These are phyloP conservation scores for Leucogyrophana mollusca DNA, from an alignment of 768 basidiomycete species.

Conservation along the genomic window DNA sequence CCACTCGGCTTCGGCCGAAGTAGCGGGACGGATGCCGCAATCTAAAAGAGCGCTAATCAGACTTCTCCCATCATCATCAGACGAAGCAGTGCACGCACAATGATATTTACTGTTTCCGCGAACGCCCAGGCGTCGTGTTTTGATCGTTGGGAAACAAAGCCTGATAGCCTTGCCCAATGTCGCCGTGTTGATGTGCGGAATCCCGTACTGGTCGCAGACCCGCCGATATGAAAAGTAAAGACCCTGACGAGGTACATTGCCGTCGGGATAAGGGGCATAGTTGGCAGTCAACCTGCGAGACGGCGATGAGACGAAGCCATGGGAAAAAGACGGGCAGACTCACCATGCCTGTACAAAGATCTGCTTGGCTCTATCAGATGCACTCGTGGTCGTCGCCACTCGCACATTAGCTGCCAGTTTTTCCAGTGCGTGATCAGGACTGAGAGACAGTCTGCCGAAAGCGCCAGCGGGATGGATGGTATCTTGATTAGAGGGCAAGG, in stretches of 20 bases:
- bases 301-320: slow-evolving; percentile 15
- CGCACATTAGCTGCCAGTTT: slow-evolving; percentile 86
- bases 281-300: slow-evolving; percentile 77
- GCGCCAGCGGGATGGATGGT: slow-evolving; percentile 65
- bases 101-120: slow-evolving; percentile 97
- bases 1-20: slow-evolving; percentile 87
- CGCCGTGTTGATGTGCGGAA: slow-evolving; percentile 94
- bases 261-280: slow-evolving; percentile 89
- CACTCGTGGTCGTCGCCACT: slow-evolving; percentile 86
- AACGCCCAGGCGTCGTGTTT: slow-evolving; percentile 89
- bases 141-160: slow-evolving; percentile 91
- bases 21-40: slow-evolving; percentile 92
- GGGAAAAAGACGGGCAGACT: slow-evolving; percentile 30
- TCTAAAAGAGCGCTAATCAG: slow-evolving; percentile 46
- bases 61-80: slow-evolving; percentile 29
- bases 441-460: slow-evolving; percentile 76
- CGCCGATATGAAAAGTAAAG: slow-evolving; percentile 92
- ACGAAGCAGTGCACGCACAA: slow-evolving; percentile 54
- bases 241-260: slow-evolving; percentile 91
- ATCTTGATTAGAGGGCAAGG: slow-evolving; percentile 42
- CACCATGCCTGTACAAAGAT: slow-evolving; percentile 93
- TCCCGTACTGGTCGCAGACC: slow-evolving; percentile 89
- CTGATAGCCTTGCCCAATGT: slow-evolving; percentile 94
- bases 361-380: slow-evolving; percentile 88
- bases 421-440: slow-evolving; percentile 76